phyloP scores from a whole-genome alignment of 208 protist genomes.

The Naegleria fowleri region DNA sequence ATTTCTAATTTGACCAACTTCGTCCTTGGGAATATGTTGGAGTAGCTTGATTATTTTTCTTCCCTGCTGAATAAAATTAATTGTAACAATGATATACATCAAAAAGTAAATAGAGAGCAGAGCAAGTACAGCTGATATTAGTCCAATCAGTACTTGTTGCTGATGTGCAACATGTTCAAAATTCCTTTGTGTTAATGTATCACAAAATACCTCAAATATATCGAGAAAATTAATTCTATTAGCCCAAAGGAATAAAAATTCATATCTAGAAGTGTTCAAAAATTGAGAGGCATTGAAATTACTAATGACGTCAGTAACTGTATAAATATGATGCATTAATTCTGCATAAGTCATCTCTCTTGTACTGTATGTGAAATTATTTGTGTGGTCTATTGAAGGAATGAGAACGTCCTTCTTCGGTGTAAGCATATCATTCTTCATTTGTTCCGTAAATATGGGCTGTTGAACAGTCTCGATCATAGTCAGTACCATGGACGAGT shows the following conservation, averaged over 20 bases:
- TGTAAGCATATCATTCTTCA: background rate
- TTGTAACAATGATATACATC: background rate
- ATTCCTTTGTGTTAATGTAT: background rate
- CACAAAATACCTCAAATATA: background rate
- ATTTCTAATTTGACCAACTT: background rate
- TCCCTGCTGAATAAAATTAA: background rate
- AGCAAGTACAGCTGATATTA: background rate
- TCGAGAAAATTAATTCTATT: background rate
- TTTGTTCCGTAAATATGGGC: background rate
- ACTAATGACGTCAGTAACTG: background rate
- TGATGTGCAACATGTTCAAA: background rate
- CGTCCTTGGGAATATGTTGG: background rate
- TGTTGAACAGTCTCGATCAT: too few relatives aligned
- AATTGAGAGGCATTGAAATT: background rate
- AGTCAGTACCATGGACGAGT: too few relatives aligned
- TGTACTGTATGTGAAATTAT: background rate
- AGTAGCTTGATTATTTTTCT: background rate
- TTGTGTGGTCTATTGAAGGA: background rate
- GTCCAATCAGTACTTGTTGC: background rate
- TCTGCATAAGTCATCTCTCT: background rate
- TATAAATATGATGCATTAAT: background rate
- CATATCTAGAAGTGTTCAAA: background rate
- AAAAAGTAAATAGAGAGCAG: background rate
- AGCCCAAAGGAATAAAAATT: background rate
- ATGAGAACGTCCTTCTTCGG: background rate